A percentile compares a stretch with the other conserved stretches of the same genome.
These are phyloP conservation scores for Fraxinus ornus DNA, from an alignment of 305 asterid species.

Conservation along the genomic window DNA sequence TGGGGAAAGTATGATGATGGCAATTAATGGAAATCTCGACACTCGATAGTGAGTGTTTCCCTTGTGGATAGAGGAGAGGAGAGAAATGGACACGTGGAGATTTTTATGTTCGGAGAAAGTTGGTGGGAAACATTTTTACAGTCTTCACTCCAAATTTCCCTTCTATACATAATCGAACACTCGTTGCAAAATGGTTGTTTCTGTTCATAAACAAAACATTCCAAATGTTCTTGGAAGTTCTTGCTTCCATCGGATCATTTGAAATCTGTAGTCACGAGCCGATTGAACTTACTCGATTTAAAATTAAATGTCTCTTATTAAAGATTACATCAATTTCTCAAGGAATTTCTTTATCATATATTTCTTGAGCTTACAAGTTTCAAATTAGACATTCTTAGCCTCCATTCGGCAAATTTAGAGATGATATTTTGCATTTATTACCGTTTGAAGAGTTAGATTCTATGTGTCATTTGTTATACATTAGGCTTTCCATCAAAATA, in stretches of 20 bases:
- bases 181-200: neutral
- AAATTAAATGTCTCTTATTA: neutral
- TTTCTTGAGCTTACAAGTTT: neutral
- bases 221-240: neutral
- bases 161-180: neutral
- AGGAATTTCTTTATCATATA: neutral
- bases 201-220: neutral
- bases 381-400: neutral
- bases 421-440: no score
- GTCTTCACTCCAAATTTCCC: neutral
- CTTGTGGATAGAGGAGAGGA: neutral
- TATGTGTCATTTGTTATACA: neutral
- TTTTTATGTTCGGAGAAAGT: neutral
- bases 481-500: neutral
- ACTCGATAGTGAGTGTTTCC: neutral
- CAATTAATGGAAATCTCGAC: neutral
- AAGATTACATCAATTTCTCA: neutral
- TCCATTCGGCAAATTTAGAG: neutral
- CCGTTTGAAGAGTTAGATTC: neutral
- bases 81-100: neutral
- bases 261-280: neutral
- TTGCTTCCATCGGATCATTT: neutral
- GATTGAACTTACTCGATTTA: neutral
- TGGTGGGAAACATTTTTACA: neutral
- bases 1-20: constrained; percentile 16